Evolutionary conservation across 2,329 filamentous ascomycete genomes (phyloP).

Genomic region (Xylaria sp.): DNA sequence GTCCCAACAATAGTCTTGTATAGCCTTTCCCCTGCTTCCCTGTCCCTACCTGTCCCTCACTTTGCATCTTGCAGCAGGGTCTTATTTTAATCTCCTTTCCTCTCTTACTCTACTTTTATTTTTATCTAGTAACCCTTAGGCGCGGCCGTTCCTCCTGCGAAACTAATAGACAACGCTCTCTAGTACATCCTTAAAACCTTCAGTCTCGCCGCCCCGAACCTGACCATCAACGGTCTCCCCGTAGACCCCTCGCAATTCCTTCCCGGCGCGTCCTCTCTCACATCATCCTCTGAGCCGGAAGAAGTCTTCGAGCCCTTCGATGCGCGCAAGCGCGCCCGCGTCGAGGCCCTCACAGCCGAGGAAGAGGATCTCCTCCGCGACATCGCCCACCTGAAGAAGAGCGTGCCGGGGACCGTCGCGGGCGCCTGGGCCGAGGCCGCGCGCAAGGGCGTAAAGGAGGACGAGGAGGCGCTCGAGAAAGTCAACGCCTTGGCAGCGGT

Average conservation of each 20-base stretch:
- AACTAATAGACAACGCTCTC: neutral
- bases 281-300: constrained; percentile 38
- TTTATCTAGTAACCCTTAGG: neutral
- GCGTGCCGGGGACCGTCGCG: constrained; percentile 55
- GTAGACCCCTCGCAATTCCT: constrained; percentile 51
- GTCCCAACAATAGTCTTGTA: neutral
- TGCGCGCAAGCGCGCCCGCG: constrained; percentile 60
- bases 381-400: constrained; percentile 64
- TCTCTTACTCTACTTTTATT: neutral
- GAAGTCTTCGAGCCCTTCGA: constrained; percentile 66
- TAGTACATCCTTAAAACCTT: constrained; percentile 69
- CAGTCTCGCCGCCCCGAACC: constrained; percentile 61
- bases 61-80: neutral
- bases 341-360: constrained; percentile 64
- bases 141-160: neutral
- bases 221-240: constrained; percentile 67
- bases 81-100: neutral
- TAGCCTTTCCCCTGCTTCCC: neutral
- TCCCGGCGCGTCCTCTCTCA: constrained; percentile 30
- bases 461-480: constrained; percentile 52
- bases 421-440: constrained; percentile 49
- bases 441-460: constrained; percentile 48
- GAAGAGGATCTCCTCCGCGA: constrained; percentile 69
- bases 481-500: constrained; percentile 19
- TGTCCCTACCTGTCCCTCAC: neutral